Evolutionary conservation across 164 flowering plant species (phyloP), one percentile per base, ranked within the genome.

Genomic region (Santalum album): DNA sequence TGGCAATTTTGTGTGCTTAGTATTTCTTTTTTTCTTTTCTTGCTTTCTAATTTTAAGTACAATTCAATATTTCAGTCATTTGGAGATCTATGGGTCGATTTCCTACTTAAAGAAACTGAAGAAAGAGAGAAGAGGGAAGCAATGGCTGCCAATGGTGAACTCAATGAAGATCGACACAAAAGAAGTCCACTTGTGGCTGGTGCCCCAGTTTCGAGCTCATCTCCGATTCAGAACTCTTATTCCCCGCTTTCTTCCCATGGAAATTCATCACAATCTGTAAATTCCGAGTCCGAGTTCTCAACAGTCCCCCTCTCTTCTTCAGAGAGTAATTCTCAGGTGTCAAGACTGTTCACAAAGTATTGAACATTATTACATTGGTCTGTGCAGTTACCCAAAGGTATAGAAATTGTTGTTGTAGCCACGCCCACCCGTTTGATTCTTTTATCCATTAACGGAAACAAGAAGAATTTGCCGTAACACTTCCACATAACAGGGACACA

Each of bases 21-120:
- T n/a, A n/a, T n/a, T n/a, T n/a, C n/a, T n/a, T n/a, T n/a, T n/a
- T n/a, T n/a, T n/a, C n/a, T n/a, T n/a, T n/a, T n/a, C n/a, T n/a
- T 38, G 42, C 42, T 11, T 12, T 42, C 45, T 42, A 17, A 42
- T 42, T 42, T 17, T 18, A 18, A 17, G 21, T 6, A 42, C 45
- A 7, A 42, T 21, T 50, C 12, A 9, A 4, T 27, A 43, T 69
- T 66, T 25, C 92, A 94, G 99, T 85, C 99, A 14, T 80, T 94
- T 75, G 81, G 96, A 68, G 97, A 94, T 81, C 61, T 90, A 21
- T 94, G 99, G 99, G 99, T 94, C 56, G 99, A 94, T 74, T 94
- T 87, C 69, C 96, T 94, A 64, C 92, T 94, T 68, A 90, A 82
- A 55, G 99, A 94, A 73, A 76, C 80, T 17, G 87, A 84, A 68